phyloP scores from a whole-genome alignment of 176 grass and related monocot species.

The Poa pratensis region DNA sequence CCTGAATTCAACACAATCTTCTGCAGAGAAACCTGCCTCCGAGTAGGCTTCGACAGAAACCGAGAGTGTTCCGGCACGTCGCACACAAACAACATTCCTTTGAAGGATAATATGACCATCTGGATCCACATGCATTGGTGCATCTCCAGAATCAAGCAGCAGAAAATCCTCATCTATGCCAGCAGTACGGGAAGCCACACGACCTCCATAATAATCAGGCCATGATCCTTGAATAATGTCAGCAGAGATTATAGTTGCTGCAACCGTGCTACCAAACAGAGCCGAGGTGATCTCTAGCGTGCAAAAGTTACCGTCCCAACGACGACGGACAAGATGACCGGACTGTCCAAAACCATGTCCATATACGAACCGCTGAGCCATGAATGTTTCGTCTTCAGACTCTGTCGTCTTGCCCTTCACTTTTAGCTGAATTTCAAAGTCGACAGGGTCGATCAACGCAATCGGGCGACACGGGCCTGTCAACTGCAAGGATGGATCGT shows the following conservation, averaged over 20 bases:
- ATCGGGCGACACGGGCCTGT: neutral
- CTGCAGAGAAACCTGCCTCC: neutral
- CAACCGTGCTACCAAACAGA: neutral
- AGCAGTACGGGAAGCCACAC: neutral
- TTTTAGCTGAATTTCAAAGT: neutral
- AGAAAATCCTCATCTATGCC: neutral
- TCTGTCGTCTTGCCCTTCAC: neutral
- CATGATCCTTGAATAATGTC: neutral
- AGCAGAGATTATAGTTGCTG: neutral
- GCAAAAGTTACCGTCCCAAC: neutral
- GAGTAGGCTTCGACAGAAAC: neutral
- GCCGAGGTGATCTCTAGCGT: neutral
- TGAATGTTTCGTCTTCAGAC: neutral
- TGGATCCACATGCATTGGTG: neutral
- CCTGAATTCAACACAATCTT: neutral
- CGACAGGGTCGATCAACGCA: neutral
- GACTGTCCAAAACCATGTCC: neutral
- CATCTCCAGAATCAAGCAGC: neutral
- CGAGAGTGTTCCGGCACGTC: neutral
- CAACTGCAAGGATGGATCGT: neutral
- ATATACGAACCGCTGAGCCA: neutral
- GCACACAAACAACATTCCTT: neutral
- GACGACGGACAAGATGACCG: neutral
- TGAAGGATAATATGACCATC: neutral
- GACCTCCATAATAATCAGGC: neutral